These are phyloP conservation scores for Collybia mongolica DNA, from an alignment of 768 basidiomycete species.

Conservation along the genomic window DNA sequence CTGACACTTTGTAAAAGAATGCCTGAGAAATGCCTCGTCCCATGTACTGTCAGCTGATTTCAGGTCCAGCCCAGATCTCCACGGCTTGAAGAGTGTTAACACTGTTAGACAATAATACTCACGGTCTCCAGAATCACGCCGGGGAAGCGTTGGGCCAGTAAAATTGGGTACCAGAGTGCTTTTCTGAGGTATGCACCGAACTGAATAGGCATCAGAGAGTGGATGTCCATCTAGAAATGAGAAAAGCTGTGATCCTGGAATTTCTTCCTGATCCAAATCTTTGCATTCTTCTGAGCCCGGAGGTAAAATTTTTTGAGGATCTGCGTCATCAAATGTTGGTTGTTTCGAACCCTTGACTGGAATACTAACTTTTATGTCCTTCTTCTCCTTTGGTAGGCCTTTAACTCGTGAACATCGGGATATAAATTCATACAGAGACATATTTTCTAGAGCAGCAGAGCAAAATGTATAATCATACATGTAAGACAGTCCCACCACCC, in stretches of 20 bases:
- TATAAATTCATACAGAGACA: slow-evolving; percentile 20
- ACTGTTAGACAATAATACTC: slow-evolving; percentile 26
- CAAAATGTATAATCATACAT: slow-evolving; percentile 20
- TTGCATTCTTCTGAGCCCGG: too few relatives aligned
- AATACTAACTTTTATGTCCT: too few relatives aligned
- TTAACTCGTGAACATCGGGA: slow-evolving; percentile 1
- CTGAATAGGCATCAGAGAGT: slow-evolving; percentile 17
- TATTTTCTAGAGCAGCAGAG: slow-evolving; percentile 3
- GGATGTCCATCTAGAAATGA: slow-evolving; percentile 21
- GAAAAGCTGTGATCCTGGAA: neutral
- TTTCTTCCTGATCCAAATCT: too few relatives aligned
- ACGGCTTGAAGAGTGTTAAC: slow-evolving; percentile 15
- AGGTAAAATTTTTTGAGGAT: neutral
- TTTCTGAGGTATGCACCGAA: neutral
- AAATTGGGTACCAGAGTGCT: slow-evolving; percentile 20
- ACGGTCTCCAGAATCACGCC: slow-evolving; percentile 23
- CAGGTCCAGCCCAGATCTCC: slow-evolving; percentile 20
- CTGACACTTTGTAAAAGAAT: slow-evolving; percentile 9
- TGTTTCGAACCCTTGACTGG: too few relatives aligned
- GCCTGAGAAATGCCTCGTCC: slow-evolving; percentile 8
- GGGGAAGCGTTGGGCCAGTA: slow-evolving; percentile 21
- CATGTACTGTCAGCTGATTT: slow-evolving; percentile 12
- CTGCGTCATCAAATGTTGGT: neutral
- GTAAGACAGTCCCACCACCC: slow-evolving; percentile 16
- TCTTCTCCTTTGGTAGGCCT: neutral